Percentiles rank a stretch among this genome's conserved stretches.
Evolutionary conservation across 202 grass and related monocot genomes (phyloP).

Genomic region (Cymbopogon flexuosus): DNA sequence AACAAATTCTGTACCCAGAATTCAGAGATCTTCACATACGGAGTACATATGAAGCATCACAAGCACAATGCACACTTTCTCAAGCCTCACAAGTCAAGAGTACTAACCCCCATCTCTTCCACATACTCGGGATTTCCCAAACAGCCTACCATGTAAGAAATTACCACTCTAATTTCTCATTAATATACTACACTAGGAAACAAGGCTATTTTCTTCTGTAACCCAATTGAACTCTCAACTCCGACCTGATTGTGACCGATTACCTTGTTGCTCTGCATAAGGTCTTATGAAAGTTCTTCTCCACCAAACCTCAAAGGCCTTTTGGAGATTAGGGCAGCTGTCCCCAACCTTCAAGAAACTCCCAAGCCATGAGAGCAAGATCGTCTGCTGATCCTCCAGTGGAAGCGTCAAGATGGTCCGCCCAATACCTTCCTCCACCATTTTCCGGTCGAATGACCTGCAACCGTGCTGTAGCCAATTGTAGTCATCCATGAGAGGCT

Average conservation of each 20-base stretch:
- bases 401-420: slow-evolving; percentile 78
- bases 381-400: slow-evolving; percentile 70
- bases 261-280: slow-evolving; percentile 41
- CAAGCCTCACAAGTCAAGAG: slow-evolving; percentile 22
- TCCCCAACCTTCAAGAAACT: slow-evolving; percentile 69
- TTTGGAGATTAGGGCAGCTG: slow-evolving; percentile 87
- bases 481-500: slow-evolving; percentile 88
- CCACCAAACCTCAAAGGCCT: slow-evolving; percentile 97
- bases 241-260: slow-evolving; percentile 3
- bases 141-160: slow-evolving; percentile 28
- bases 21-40: slow-evolving; percentile 7
- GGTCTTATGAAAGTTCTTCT: slow-evolving; percentile 80
- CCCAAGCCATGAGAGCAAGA: slow-evolving; percentile 75
- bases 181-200: slow-evolving; percentile 14
- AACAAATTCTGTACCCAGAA: slow-evolving; percentile 25
- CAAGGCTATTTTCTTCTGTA: background rate
- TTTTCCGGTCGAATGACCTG: slow-evolving; percentile 70
- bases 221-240: slow-evolving; percentile 23
- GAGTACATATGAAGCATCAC: slow-evolving; percentile 15
- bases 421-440: slow-evolving; percentile 84
- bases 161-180: slow-evolving; percentile 16
- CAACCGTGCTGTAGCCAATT: slow-evolving; percentile 80
- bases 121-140: slow-evolving; percentile 1
- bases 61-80: slow-evolving; percentile 29
- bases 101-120: slow-evolving; percentile 13